phyloP scores from a whole-genome alignment of 2,329 filamentous ascomycete genomes.

The Didymella exigua region DNA sequence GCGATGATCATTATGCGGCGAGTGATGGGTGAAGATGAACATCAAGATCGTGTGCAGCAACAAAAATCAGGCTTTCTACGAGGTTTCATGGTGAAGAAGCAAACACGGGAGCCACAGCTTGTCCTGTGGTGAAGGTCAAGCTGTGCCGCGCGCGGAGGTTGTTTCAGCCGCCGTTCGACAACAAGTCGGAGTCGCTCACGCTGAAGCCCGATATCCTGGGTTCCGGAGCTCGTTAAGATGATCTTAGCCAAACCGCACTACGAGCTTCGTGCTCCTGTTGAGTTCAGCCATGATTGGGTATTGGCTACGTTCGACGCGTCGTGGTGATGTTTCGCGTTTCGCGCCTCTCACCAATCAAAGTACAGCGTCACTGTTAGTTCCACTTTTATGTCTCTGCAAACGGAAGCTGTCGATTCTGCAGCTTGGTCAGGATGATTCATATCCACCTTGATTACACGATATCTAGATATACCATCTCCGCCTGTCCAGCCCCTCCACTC shows the following conservation, averaged over 20 bases:
- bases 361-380: neutral
- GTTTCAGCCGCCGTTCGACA: neutral
- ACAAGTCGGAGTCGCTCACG: neutral
- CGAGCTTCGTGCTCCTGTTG: neutral
- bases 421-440: too few relatives aligned
- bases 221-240: neutral
- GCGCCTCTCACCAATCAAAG: constrained; percentile 8
- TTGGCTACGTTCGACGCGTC: constrained; percentile 2
- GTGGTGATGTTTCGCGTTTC: constrained; percentile 1
- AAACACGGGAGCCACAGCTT: neutral
- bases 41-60: neutral
- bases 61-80: neutral
- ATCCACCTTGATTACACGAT: too few relatives aligned
- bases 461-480: constrained; percentile 26
- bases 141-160: neutral
- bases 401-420: too few relatives aligned
- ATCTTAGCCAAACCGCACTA: neutral
- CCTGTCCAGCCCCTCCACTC: constrained; percentile 26
- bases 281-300: neutral
- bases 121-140: neutral
- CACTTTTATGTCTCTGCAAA: neutral
- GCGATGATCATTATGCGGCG: constrained; percentile 6
- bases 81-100: neutral
- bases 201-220: neutral
- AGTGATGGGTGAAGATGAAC: neutral